phyloP scores from a whole-genome alignment of 345 rosid genomes.

The Ailanthus altissimus region DNA sequence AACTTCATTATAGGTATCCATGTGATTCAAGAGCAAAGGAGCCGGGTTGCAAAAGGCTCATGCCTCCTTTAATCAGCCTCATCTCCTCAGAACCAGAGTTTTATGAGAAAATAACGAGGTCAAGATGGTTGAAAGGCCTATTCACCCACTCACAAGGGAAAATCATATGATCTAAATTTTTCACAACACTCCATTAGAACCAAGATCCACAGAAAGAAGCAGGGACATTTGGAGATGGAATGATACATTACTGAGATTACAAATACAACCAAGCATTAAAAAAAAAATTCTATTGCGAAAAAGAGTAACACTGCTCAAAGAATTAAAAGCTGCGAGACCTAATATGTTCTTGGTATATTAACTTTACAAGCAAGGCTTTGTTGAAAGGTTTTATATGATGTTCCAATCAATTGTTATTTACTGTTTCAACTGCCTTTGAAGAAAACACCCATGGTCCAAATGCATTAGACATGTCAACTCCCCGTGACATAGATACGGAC shows the following conservation, averaged over 20 bases:
- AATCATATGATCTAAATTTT: background rate
- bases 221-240: background rate
- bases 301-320: background rate
- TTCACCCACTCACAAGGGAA: background rate
- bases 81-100: background rate
- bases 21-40: background rate
- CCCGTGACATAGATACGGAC: background rate
- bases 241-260: background rate
- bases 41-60: background rate
- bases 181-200: background rate
- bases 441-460: background rate
- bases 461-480: background rate
- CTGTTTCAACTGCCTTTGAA: background rate
- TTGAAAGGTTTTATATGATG: background rate
- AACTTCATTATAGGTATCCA: background rate
- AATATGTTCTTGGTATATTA: too few species aligned
- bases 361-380: background rate
- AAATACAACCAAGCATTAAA: background rate
- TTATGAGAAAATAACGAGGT: background rate
- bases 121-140: background rate
- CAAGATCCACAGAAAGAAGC: background rate
- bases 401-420: background rate
- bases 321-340: background rate
- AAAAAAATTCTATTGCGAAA: background rate
- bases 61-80: background rate